Conservation (phyloP, 2,329 filamentous ascomycete genomes). For the Fusarium xylarioides region DNA sequence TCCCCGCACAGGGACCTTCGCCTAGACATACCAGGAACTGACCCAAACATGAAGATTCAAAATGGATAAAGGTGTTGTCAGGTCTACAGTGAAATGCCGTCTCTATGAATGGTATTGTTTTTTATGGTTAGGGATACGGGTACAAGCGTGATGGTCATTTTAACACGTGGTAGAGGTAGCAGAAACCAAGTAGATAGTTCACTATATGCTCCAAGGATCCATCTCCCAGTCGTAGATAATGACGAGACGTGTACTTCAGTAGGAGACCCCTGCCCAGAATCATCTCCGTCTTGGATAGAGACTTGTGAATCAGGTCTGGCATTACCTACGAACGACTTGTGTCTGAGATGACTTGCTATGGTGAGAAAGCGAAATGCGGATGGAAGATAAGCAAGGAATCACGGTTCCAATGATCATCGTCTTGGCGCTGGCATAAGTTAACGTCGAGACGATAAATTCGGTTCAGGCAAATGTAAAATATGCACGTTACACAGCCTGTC, state of each 20-base stretch:
- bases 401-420: too few species aligned
- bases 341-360: background rate
- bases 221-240: background rate
- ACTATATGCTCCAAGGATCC: background rate
- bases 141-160: background rate
- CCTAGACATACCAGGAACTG: background rate
- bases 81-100: background rate
- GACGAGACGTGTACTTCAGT: background rate
- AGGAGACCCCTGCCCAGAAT: background rate
- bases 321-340: background rate
- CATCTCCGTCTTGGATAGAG: background rate
- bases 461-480: background rate
- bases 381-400: background rate
- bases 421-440: background rate
- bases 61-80: background rate
- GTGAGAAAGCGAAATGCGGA: background rate
- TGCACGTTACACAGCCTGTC: background rate
- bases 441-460: background rate
- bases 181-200: too few species aligned
- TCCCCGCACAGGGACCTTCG: background rate
- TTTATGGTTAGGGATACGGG: too few species aligned
- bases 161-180: background rate
- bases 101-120: background rate
- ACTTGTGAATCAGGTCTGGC: background rate
- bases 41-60: background rate